phyloP scores from a whole-genome alignment of 768 basidiomycete species.

The Pleurotus ostreatus region DNA sequence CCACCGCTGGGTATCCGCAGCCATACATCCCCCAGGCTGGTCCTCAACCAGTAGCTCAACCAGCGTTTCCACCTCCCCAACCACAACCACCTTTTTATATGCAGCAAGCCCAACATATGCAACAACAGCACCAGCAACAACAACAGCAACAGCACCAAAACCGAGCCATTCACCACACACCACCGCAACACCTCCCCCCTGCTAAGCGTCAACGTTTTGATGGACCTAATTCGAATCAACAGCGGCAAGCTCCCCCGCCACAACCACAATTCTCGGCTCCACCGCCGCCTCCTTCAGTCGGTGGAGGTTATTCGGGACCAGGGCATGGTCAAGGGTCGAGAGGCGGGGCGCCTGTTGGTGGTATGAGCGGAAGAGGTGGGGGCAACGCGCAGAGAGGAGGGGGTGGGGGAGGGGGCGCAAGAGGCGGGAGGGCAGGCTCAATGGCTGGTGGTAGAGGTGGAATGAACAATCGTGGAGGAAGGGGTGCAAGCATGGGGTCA shows the following conservation, averaged over 20 bases:
- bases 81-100: slow-evolving; percentile 44
- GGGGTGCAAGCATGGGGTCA: slow-evolving; percentile 28
- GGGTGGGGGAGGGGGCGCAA: slow-evolving; percentile 32
- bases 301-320: slow-evolving; percentile 29
- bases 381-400: slow-evolving; percentile 26
- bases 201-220: slow-evolving; percentile 91
- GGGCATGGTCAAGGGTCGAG: slow-evolving; percentile 31
- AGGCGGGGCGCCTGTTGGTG: slow-evolving; percentile 44
- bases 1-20: slow-evolving; percentile 57
- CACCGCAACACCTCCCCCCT: slow-evolving; percentile 83
- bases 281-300: slow-evolving; percentile 43
- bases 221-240: slow-evolving; percentile 55
- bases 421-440: slow-evolving; percentile 30
- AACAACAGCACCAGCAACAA: slow-evolving; percentile 36
- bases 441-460: slow-evolving; percentile 27
- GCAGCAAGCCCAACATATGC: slow-evolving; percentile 36
- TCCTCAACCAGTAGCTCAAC: slow-evolving; percentile 49
- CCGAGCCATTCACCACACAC: slow-evolving; percentile 55
- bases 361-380: slow-evolving; percentile 39
- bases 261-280: slow-evolving; percentile 67
- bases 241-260: slow-evolving; percentile 49
- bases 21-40: slow-evolving; percentile 64
- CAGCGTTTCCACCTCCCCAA: slow-evolving; percentile 43
- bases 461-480: slow-evolving; percentile 30
- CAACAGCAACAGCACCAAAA: slow-evolving; percentile 48